Evolutionary conservation across 768 basidiomycete genomes (phyloP).

Genomic region (Psilocybe azurescens): DNA sequence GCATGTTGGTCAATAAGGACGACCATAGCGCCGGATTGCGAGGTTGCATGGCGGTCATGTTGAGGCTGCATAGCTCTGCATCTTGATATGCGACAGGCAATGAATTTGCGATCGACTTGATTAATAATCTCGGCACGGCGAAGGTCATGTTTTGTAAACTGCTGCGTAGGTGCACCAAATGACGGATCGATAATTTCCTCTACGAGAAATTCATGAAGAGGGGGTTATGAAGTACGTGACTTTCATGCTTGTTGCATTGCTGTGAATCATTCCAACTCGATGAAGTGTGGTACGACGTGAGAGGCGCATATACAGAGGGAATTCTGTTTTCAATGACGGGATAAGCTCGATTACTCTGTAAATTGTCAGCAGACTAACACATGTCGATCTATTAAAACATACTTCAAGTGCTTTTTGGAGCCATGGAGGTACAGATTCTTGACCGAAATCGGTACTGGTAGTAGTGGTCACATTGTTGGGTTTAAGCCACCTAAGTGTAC

Average conservation of each 20-base stretch:
- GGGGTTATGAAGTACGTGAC: conserved; percentile 14
- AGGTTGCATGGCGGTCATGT: conserved; percentile 9
- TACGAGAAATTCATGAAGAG: conserved; percentile 16
- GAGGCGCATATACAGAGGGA: conserved; percentile 34
- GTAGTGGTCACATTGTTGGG: conserved; percentile 23
- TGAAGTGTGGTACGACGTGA: conserved; percentile 20
- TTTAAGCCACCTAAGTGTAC: conserved; percentile 31
- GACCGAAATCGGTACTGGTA: conserved; percentile 14
- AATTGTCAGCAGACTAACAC: conserved; percentile 17
- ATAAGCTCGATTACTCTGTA: conserved; percentile 64
- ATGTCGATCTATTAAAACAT: conserved; percentile 3
- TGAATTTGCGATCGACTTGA: conserved; percentile 92
- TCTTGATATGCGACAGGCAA: conserved; percentile 65
- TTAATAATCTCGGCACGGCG: conserved; percentile 63
- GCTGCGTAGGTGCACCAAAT: conserved; percentile 21
- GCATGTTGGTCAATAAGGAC: conserved; percentile 97
- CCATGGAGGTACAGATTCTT: conserved; percentile 59
- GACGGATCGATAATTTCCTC: conserved; percentile 14
- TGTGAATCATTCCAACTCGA: conserved; percentile 9
- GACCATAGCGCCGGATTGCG: conserved; percentile 40
- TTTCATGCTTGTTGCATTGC: conserved; percentile 17
- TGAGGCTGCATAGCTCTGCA: conserved; percentile 11
- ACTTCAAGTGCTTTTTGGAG: conserved; percentile 66
- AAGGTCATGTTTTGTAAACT: conserved; percentile 52
- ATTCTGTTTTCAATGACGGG: conserved; percentile 52